phyloP scores from a whole-genome alignment of 2,329 filamentous ascomycete genomes.

The Amphichorda felina region DNA sequence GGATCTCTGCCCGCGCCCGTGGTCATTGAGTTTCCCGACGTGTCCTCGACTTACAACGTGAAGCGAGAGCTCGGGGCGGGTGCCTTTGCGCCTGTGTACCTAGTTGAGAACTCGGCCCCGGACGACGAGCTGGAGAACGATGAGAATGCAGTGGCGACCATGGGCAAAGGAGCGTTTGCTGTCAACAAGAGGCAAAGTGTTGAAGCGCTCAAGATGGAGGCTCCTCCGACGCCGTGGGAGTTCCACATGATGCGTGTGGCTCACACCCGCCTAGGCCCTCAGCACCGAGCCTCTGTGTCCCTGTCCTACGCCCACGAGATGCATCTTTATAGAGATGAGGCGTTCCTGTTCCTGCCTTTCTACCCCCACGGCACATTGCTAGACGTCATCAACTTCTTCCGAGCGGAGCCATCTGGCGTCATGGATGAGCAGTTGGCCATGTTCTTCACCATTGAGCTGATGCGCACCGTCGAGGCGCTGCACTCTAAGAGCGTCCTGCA shows the following conservation, averaged over 20 bases:
- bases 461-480: conserved; percentile 80
- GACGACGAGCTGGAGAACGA: conserved; percentile 27
- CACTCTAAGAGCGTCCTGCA: conserved; percentile 74
- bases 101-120: conserved; percentile 62
- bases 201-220: conserved; percentile 92
- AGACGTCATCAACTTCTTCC: conserved; percentile 84
- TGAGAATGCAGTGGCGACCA: conserved; percentile 32
- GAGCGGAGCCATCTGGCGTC: conserved; percentile 56
- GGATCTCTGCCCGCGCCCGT: conserved; percentile 48
- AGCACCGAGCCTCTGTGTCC: conserved; percentile 61
- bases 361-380: conserved; percentile 84
- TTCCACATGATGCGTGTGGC: conserved; percentile 89
- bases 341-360: conserved; percentile 79
- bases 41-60: conserved; percentile 59
- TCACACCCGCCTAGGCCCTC: conserved; percentile 61
- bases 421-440: conserved; percentile 89
- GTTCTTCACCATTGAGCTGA: conserved; percentile 88
- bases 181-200: conserved; percentile 32
- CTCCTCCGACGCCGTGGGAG: conserved; percentile 82
- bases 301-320: conserved; percentile 79
- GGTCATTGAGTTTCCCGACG: conserved; percentile 54
- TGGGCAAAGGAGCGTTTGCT: conserved; percentile 53
- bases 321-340: conserved; percentile 84
- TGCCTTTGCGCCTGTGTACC: conserved; percentile 90
- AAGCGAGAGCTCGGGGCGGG: conserved; percentile 83